Conservation (phyloP, 495 filamentous ascomycete genomes). For the Aspergillus conjunctus region DNA sequence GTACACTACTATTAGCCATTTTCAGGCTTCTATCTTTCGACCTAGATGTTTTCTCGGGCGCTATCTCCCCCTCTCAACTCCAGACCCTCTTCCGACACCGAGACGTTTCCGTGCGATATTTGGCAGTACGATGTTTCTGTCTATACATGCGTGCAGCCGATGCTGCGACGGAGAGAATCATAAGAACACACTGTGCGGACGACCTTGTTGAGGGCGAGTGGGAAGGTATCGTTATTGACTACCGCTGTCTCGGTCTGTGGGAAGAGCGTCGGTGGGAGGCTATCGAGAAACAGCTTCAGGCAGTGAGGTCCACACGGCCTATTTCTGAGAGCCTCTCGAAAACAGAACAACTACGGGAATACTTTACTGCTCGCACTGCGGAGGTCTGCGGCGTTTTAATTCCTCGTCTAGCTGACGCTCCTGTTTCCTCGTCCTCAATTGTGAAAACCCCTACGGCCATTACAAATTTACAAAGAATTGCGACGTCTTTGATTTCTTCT, state of each 20-base stretch:
- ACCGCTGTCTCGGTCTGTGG: constrained; percentile 79
- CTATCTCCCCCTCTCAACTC: constrained; percentile 65
- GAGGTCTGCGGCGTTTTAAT: constrained; percentile 67
- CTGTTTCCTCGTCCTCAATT: constrained; percentile 52
- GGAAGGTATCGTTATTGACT: constrained; percentile 80
- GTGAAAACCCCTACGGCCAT: constrained; percentile 72
- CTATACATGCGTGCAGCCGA: constrained; percentile 82
- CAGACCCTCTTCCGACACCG: constrained; percentile 67
- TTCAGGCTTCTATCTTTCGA: constrained; percentile 80
- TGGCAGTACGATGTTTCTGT: constrained; percentile 79
- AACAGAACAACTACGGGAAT: constrained; percentile 39
- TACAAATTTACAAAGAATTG: constrained; percentile 68
- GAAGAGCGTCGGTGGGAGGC: constrained; percentile 60
- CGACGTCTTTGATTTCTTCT: constrained; percentile 60
- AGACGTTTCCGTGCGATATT: constrained; percentile 65
- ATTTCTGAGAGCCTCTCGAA: constrained; percentile 29
- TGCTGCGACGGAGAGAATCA: constrained; percentile 67
- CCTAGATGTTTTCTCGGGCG: constrained; percentile 59
- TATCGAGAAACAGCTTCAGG: constrained; percentile 32
- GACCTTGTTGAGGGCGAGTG: constrained; percentile 66
- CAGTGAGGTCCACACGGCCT: constrained; percentile 27
- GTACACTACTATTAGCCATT: constrained; percentile 61
- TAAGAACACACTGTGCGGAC: constrained; percentile 61
- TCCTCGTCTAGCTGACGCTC: constrained; percentile 59
- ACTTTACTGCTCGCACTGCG: constrained; percentile 53